Evolutionary conservation across 768 basidiomycete genomes (phyloP).

Genomic region (Cyathus striatus): DNA sequence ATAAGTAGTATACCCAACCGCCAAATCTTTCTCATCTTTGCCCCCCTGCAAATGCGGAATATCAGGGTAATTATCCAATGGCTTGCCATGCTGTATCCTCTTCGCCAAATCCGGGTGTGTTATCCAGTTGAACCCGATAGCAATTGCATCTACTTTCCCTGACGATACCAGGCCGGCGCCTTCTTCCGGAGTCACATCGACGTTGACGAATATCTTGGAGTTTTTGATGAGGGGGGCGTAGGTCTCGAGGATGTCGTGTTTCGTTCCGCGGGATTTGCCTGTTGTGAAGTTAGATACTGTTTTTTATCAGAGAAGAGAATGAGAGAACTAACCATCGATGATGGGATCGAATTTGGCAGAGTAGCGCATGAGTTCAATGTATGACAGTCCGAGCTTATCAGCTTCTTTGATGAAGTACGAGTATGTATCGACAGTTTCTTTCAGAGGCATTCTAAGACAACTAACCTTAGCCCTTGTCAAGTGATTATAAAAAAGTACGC

Average conservation of each 20-base stretch:
- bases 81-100: constrained; percentile 26
- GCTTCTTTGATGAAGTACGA: constrained; percentile 34
- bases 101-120: constrained; percentile 36
- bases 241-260: constrained; percentile 33
- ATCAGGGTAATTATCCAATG: constrained; percentile 27
- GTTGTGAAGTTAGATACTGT: not conserved
- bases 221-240: constrained; percentile 30
- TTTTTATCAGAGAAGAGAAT: not conserved
- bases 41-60: constrained; percentile 20
- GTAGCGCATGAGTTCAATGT: constrained; percentile 20
- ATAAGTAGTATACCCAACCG: constrained; percentile 33
- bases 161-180: constrained; percentile 27
- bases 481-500: constrained; percentile 2
- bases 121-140: constrained; percentile 31
- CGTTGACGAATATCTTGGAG: constrained; percentile 32
- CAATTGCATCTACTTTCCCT: constrained; percentile 29
- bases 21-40: constrained; percentile 15
- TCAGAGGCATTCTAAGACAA: constrained; percentile 31
- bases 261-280: constrained; percentile 29
- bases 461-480: not conserved
- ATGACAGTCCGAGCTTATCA: constrained; percentile 26
- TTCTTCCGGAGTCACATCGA: constrained; percentile 27
- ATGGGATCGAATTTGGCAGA: constrained; percentile 13
- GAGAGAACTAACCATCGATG: constrained; percentile 21
- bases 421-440: constrained; percentile 37